A percentile compares a stretch with the other conserved stretches of the same genome.
Evolutionary conservation across 1,284 basidiomycete species (phyloP).

Genomic region (Heterobasidion occidentale): DNA sequence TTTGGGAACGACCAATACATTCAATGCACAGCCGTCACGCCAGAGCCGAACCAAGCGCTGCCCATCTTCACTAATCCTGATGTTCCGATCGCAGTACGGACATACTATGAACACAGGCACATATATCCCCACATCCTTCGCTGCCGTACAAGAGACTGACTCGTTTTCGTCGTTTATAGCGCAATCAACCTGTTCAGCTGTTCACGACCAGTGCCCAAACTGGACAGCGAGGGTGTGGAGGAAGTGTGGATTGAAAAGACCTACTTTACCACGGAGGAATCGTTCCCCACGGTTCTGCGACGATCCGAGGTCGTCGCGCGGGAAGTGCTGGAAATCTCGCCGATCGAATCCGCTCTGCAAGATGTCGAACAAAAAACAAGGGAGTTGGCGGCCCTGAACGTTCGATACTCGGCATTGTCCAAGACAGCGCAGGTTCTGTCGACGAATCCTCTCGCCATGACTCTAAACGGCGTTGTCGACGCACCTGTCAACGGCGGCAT

Average conservation of each 20-base stretch:
- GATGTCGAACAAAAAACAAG: conserved; percentile 76
- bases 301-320: conserved; percentile 84
- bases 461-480: conserved; percentile 83
- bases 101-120: conserved; percentile 85
- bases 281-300: conserved; percentile 87
- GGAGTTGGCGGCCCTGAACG: conserved; percentile 64
- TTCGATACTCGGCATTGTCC: conserved; percentile 69
- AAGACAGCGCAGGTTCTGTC: conserved; percentile 68
- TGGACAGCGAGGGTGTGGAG: conserved; percentile 52
- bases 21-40: conserved; percentile 80
- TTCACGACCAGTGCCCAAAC: conserved; percentile 60
- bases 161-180: conserved; percentile 31
- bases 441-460: conserved; percentile 84
- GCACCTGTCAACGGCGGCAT: conserved; percentile 74
- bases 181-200: conserved; percentile 79
- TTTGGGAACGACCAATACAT: conserved; percentile 82
- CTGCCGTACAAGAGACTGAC: background rate
- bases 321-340: conserved; percentile 75
- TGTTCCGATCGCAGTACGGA: conserved; percentile 72
- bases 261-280: conserved; percentile 79
- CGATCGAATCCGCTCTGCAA: conserved; percentile 76
- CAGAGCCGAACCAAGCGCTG: conserved; percentile 76
- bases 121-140: conserved; percentile 1
- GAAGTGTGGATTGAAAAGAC: conserved; percentile 89
- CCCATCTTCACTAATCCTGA: conserved; percentile 84